Conservation (phyloP, 192 early-diverging fungal species). For the Coemansia sp. region DNA sequence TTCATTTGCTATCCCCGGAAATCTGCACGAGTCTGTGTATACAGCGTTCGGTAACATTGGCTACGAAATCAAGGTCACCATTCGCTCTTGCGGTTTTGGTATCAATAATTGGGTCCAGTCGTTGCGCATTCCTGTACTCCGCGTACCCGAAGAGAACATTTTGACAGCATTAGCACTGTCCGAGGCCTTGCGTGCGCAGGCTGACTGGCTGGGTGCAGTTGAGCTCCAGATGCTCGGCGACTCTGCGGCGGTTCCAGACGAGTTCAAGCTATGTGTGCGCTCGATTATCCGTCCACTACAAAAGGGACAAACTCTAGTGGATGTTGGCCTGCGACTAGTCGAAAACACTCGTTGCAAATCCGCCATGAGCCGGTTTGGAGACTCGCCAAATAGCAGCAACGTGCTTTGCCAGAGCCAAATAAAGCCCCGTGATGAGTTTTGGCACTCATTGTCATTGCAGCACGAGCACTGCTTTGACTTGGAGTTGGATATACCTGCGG, state of each 20-base stretch:
- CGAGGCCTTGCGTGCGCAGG: constrained; percentile 29
- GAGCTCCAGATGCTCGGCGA: constrained; percentile 35
- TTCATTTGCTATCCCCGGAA: constrained; percentile 31
- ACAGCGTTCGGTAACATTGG: constrained; percentile 31
- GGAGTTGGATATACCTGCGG: constrained; percentile 22
- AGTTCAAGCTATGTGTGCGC: constrained; percentile 22
- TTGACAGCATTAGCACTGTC: constrained; percentile 11
- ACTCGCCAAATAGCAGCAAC: constrained; percentile 10
- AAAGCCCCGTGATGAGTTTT: neutral
- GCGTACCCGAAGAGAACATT: constrained; percentile 29
- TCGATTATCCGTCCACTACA: constrained; percentile 36
- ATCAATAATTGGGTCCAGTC: constrained; percentile 45
- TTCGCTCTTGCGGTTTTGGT: constrained; percentile 39
- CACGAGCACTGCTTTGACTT: constrained; percentile 34
- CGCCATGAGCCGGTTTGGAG: constrained; percentile 25
- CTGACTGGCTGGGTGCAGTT: constrained; percentile 45
- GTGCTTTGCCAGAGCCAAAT: constrained; percentile 13
- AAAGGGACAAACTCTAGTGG: constrained; percentile 31
- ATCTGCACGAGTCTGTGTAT: constrained; percentile 30
- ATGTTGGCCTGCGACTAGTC: constrained; percentile 30
- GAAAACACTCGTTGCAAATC: constrained; percentile 28
- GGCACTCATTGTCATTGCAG: constrained; percentile 14
- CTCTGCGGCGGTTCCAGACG: constrained; percentile 23
- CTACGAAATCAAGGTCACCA: constrained; percentile 38
- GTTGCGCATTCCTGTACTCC: constrained; percentile 29